Base-by-base conservation (phyloP, 2,329 filamentous ascomycete genomes). In the Calonectria henricotiae region DNA sequence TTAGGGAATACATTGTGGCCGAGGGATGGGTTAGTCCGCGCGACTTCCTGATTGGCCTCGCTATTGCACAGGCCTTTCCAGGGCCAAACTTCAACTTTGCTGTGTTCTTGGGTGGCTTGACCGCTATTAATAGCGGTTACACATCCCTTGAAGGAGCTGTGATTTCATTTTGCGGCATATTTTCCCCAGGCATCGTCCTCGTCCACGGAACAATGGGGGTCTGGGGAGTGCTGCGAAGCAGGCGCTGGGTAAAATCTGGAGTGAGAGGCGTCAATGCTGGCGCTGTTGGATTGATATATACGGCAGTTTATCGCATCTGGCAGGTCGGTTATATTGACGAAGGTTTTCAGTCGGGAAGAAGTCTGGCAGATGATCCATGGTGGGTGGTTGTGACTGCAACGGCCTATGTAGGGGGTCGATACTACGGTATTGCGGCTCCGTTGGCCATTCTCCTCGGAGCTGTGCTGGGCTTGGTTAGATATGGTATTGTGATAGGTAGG, bases 11-110 rank as follows among this genome's bases (percentile, higher is more conserved):
- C 73, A 84, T 94, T 41, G 92, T 94, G 0, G 85, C 86, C 0
- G 90, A 91, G 27, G 90, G 90, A 7, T 94, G 92, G 92, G 92
- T 94, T 0, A 89, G 87, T 0, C 85, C 90, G 0, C 87, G 92
- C 5, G 91, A 94, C 77, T 94, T 94, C 77, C 83, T 94, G 0
- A 89, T 94, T 61, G 92, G 92, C 0, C 87, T 94, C 0, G 93
- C 92, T 9, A 86, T 94, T 63, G 91, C 90, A 20, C 92, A 94
- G 79, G 87, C 90, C 0, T 92, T 94, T 68, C 92, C 92, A 0
- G 82, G 82, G 0, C 82, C 81, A 13, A 83, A 83, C 71, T 83
- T 82, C 35, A 85, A 85, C 76, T 90, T 90, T 70, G 88, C 88
- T 0, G 89, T 91, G 0, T 91, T 86, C 66, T 81, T 91, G 0